A percentile compares a stretch with the other conserved stretches of the same genome.
Evolutionary conservation across 441 rosid species (phyloP).

Genomic region (Kokia cookei): DNA sequence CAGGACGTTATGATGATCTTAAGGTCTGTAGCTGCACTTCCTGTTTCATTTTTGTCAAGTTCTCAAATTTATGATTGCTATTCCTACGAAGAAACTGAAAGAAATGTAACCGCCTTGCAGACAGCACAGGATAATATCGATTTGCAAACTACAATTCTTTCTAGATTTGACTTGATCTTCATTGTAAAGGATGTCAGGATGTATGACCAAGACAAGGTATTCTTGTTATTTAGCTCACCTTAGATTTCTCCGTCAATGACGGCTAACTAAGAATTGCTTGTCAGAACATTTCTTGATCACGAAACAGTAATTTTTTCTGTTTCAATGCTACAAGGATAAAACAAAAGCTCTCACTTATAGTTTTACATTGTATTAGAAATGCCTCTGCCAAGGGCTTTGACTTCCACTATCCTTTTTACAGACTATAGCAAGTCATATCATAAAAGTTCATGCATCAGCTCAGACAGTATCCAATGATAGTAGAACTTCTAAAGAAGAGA

Average conservation of each 20-base stretch:
- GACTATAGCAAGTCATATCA: constrained; percentile 91
- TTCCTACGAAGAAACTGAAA: constrained; percentile 7
- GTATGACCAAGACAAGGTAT: constrained; percentile 84
- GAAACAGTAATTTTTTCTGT: background rate
- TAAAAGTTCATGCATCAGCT: constrained; percentile 94
- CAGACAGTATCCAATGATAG: constrained; percentile 44
- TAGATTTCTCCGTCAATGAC: background rate
- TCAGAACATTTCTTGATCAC: background rate
- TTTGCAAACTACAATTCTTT: constrained; percentile 93
- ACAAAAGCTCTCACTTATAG: background rate
- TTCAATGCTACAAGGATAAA: background rate
- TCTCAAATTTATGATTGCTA: background rate
- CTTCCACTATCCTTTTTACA: constrained; percentile 22
- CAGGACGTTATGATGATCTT: constrained; percentile 97
- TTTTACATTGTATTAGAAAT: background rate
- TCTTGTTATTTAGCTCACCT: background rate
- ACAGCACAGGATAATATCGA: constrained; percentile 96
- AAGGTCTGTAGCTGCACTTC: constrained; percentile 43
- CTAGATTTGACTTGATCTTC: constrained; percentile 94
- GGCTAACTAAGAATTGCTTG: background rate
- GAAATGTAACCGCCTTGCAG: constrained; percentile 34
- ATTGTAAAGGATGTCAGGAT: constrained; percentile 90
- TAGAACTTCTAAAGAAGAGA: constrained; percentile 66
- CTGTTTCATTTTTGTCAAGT: background rate
- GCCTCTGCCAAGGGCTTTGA: background rate